Conservation (phyloP, 805 yeast species). For the Groenewaldozyma salmanticensis region DNA sequence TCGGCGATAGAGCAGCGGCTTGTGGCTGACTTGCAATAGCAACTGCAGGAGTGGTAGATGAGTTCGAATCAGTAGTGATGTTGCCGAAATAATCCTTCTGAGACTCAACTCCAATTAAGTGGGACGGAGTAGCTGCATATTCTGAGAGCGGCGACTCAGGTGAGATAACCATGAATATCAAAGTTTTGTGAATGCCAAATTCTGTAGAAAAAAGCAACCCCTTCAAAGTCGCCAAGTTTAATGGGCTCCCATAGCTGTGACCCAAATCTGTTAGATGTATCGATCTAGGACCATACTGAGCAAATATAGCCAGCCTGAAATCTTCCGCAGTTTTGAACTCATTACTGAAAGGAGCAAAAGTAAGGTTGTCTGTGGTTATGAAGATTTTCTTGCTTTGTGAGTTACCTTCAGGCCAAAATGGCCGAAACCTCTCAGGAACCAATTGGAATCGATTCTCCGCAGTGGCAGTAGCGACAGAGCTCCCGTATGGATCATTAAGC, state of each 20-base stretch:
- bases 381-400: no score
- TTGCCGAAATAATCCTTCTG: no score
- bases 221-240: slow-evolving; percentile 14
- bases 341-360: not conserved
- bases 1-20: not conserved
- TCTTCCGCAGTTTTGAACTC: slow-evolving; percentile 23
- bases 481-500: no score
- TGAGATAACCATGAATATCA: not conserved
- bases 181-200: slow-evolving; percentile 11
- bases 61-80: not conserved
- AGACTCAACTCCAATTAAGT: slow-evolving; percentile 41
- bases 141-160: slow-evolving; percentile 7
- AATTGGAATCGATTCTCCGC: no score
- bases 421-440: no score
- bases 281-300: slow-evolving; percentile 26
- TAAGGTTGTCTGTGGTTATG: no score
- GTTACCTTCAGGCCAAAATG: no score
- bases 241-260: slow-evolving; percentile 30
- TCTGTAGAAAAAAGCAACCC: slow-evolving; percentile 16
- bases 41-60: not conserved
- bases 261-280: slow-evolving; percentile 64
- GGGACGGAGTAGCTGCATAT: slow-evolving; percentile 63
- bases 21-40: not conserved
- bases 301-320: slow-evolving; percentile 33
- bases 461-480: no score